These are phyloP conservation scores for Melampsora americana DNA, from an alignment of 1,284 basidiomycete species.

Conservation along the genomic window DNA sequence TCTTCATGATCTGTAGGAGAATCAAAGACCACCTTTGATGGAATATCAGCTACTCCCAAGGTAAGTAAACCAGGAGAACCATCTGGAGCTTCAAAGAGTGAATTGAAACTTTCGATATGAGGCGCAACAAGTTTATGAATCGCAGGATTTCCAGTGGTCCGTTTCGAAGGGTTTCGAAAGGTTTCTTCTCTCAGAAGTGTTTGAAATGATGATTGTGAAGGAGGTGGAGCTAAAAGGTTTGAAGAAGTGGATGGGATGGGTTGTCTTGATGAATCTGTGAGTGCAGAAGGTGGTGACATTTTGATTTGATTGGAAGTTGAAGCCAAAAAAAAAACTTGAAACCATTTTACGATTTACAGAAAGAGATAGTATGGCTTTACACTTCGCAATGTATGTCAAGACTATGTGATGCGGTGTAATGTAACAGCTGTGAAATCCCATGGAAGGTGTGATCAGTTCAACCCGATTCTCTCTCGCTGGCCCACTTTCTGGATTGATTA, in stretches of 20 bases:
- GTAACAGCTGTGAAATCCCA: too few species aligned
- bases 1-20: conserved; percentile 52
- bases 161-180: conserved; percentile 73
- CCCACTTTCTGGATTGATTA: too few species aligned
- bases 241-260: conserved; percentile 47
- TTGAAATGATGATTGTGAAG: conserved; percentile 60
- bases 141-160: conserved; percentile 70
- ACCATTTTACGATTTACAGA: background rate
- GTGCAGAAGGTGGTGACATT: too few species aligned
- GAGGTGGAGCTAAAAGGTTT: conserved; percentile 27
- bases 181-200: conserved; percentile 77
- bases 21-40: conserved; percentile 88
- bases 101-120: conserved; percentile 94
- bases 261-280: background rate
- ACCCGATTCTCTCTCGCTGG: too few species aligned
- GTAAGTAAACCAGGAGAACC: conserved; percentile 77
- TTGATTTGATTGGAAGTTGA: too few species aligned
- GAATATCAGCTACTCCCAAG: conserved; percentile 76
- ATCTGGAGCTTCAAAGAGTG: conserved; percentile 73
- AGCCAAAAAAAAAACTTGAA: background rate
- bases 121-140: conserved; percentile 90
- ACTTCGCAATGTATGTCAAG: too few species aligned
- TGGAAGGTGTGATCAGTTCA: too few species aligned
- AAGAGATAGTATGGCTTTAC: background rate
- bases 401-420: too few species aligned